Evolutionary conservation across 805 yeast genomes (phyloP).

Genomic region (Cyberlindnera saturnus): DNA sequence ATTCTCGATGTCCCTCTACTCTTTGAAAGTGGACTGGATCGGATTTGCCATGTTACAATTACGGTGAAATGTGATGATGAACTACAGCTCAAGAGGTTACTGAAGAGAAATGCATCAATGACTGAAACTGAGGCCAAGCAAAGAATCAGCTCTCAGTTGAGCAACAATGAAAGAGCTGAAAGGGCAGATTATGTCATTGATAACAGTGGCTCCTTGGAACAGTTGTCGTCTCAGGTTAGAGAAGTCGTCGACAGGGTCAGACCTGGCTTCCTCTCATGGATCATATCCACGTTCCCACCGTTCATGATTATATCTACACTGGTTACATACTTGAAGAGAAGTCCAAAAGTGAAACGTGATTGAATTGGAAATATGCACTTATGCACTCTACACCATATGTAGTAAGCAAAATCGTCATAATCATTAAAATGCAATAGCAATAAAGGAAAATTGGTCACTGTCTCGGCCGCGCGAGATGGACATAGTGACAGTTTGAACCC

Average conservation of each 20-base stretch:
- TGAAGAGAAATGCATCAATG: slow-evolving; percentile 62
- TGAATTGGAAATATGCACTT: background rate
- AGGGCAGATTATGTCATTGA: slow-evolving; percentile 64
- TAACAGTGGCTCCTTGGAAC: slow-evolving; percentile 45
- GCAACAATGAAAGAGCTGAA: slow-evolving; percentile 46
- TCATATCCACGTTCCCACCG: slow-evolving; percentile 36
- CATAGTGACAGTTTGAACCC: background rate
- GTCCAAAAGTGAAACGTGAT: background rate
- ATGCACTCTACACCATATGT: background rate
- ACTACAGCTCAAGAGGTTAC: slow-evolving; percentile 57
- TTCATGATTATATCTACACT: slow-evolving; percentile 25
- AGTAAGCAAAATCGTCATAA: too few species aligned
- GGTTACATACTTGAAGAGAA: slow-evolving; percentile 4
- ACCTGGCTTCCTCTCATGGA: slow-evolving; percentile 30
- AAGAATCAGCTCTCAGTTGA: slow-evolving; percentile 75
- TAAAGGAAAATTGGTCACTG: too few species aligned
- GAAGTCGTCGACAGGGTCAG: slow-evolving; percentile 28
- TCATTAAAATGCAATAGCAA: too few species aligned
- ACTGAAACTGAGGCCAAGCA: slow-evolving; percentile 58
- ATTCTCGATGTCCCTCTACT: slow-evolving; percentile 86
- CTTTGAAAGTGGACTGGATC: slow-evolving; percentile 72
- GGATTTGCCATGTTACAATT: slow-evolving; percentile 63
- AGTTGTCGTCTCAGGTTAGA: slow-evolving; percentile 39
- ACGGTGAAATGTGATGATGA: slow-evolving; percentile 59
- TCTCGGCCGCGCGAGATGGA: background rate